Evolutionary conservation across 1,284 basidiomycete genomes (phyloP).

Genomic region (Inonotus hispidus): DNA sequence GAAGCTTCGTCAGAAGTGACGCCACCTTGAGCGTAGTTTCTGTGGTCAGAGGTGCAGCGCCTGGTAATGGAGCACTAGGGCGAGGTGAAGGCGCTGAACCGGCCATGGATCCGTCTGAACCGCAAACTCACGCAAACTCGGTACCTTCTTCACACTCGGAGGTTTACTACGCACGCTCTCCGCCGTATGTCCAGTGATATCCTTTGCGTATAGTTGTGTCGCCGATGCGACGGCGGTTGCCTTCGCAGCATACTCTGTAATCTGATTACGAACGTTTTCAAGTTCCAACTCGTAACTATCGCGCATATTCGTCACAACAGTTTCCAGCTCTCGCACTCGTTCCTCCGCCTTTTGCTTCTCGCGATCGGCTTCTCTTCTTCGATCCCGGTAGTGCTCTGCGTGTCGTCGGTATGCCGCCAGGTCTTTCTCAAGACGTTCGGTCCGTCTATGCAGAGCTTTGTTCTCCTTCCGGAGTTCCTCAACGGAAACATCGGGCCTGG

Average conservation of each 20-base stretch:
- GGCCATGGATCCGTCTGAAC: conserved; percentile 8
- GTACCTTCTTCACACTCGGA: conserved; percentile 1
- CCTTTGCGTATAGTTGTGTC: neutral
- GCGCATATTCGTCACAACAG: conserved; percentile 16
- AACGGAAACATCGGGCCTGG: neutral
- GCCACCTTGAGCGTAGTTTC: neutral
- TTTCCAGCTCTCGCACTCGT: conserved; percentile 15
- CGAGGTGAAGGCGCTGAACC: neutral
- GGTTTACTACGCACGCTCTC: neutral
- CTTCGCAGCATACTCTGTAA: conserved; percentile 3
- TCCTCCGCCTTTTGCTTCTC: conserved; percentile 6
- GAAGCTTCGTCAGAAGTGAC: conserved; percentile 9
- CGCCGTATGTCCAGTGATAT: neutral
- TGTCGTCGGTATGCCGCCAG: conserved; percentile 6
- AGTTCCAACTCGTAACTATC: conserved; percentile 19
- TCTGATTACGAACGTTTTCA: conserved; percentile 13
- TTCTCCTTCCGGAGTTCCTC: conserved; percentile 18
- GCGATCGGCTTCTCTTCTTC: conserved; percentile 14
- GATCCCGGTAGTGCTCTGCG: conserved; percentile 16
- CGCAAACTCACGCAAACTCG: neutral
- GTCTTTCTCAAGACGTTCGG: conserved; percentile 17
- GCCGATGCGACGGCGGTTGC: conserved; percentile 5
- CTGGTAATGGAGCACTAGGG: neutral
- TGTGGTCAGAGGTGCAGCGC: neutral
- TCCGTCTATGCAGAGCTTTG: conserved; percentile 2